Base-by-base conservation (phyloP, 1,284 basidiomycete species). In the Malassezia vespertilionis region DNA sequence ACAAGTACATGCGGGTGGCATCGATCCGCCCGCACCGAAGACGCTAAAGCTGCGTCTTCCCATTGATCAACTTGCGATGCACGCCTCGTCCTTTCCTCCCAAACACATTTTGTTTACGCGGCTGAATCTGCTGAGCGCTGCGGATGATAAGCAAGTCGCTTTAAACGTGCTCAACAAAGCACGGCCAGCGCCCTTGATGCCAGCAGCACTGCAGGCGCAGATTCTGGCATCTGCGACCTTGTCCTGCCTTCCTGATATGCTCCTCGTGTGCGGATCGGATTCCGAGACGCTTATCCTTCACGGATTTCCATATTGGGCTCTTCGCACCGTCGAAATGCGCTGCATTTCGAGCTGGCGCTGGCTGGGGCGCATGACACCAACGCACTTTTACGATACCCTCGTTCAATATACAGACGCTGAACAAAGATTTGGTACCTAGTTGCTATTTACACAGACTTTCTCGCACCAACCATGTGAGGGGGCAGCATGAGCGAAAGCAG, bases 401-500 rank as follows among this genome's bases (percentile, higher is more conserved):
- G 20, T 22, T 5, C 36, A 35, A 5, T 51, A 51, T 35, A 21
- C 38, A 3, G 23, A 21, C 6, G 18, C 34, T 2, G 48, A 51
- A 31, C 48, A 51, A 38, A 34, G 48, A 10, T 39, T 28, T 23
- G 48, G 48, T 22, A 42, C 47, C 5, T 50, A 44, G 17, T 31
- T 28, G 15, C 36, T 36, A 15, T 2, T 15, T 15, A 4, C 22
- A 4, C 14, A 12, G 17, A 23, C 12, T 36, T 14, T 11, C 36
- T 23, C 21, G 10, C 9, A 18, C 37, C 37, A 11, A 15, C 30
- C 18, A 39, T 23, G 11, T 8, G 12, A 6, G 21, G 17, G 10
- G 48, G 48, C 6, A 51, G 36, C 33, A 45, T 51, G 15, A 45
- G 17, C 22, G 37, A 35, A 4, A 63, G 41, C 1, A 57, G 53